phyloP scores from a whole-genome alignment of 2,329 filamentous ascomycete species.

The Fusarium chlamydosporum region DNA sequence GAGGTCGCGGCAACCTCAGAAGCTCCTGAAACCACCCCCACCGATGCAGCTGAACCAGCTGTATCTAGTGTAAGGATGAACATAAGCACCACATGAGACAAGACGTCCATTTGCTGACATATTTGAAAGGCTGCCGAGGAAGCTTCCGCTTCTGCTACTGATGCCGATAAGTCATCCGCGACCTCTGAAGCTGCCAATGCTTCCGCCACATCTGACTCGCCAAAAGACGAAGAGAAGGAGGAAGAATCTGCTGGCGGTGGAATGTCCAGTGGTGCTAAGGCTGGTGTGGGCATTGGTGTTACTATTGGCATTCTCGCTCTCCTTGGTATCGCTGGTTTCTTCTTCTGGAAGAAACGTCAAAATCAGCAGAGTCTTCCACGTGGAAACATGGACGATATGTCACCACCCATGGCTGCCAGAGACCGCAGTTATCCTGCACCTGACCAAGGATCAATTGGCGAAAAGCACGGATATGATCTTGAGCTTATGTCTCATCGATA shows the following conservation, averaged over 20 bases:
- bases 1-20: constrained; percentile 18
- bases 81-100: background rate
- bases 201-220: constrained; percentile 33
- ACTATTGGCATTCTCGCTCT: constrained; percentile 60
- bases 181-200: constrained; percentile 33
- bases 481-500: constrained; percentile 68
- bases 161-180: constrained; percentile 33
- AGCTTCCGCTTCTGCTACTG: constrained; percentile 32
- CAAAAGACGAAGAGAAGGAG: constrained; percentile 31
- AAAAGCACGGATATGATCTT: constrained; percentile 61
- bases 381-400: constrained; percentile 62
- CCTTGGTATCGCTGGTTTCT: constrained; percentile 57
- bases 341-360: constrained; percentile 53
- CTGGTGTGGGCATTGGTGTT: constrained; percentile 65
- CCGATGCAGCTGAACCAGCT: constrained; percentile 1
- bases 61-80: constrained; percentile 41
- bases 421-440: constrained; percentile 57
- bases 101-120: background rate
- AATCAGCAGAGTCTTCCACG: constrained; percentile 52
- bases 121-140: constrained; percentile 27
- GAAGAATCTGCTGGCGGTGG: constrained; percentile 40
- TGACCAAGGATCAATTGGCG: constrained; percentile 55
- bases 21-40: constrained; percentile 15
- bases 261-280: constrained; percentile 58
- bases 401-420: constrained; percentile 64